These are phyloP conservation scores for Takakia lepidozioides DNA, from an alignment of 225 moss, liverwort and hornwort species.

Conservation along the genomic window DNA sequence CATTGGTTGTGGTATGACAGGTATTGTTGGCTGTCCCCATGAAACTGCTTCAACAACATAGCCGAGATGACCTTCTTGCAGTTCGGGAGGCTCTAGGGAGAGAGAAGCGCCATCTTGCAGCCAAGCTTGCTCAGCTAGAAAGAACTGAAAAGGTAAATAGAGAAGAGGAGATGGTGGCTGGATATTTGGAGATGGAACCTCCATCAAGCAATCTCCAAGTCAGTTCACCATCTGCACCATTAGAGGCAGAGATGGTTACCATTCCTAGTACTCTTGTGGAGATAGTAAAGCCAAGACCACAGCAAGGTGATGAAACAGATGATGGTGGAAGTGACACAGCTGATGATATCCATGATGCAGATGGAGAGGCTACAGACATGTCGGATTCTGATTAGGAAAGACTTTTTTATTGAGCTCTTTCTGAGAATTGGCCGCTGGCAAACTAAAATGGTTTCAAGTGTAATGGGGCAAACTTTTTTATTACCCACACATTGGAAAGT, in stretches of 20 bases:
- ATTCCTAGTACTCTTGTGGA: background rate
- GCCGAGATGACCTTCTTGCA: conserved; percentile 22
- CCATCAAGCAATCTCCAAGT: conserved; percentile 7
- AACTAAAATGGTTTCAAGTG: too few species aligned
- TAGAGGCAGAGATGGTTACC: background rate
- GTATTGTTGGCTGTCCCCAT: conserved; percentile 28
- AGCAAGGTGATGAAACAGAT: conserved; percentile 20
- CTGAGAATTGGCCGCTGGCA: too few species aligned
- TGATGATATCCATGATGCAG: conserved; percentile 16
- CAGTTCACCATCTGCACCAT: conserved; percentile 1
- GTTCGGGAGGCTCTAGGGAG: conserved; percentile 38
- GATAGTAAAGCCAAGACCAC: background rate
- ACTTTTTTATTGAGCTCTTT: too few species aligned
- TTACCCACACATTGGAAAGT: too few species aligned
- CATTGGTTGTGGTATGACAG: too few species aligned
- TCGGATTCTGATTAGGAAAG: conserved; percentile 54
- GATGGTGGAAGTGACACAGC: conserved; percentile 22
- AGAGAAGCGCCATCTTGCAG: conserved; percentile 49
- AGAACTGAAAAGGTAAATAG: conserved; percentile 3
- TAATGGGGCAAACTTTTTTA: too few species aligned
- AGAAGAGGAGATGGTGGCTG: conserved; percentile 5
- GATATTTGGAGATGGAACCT: conserved; percentile 5
- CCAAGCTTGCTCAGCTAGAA: conserved; percentile 44
- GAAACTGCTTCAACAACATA: conserved; percentile 42
- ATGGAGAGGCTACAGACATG: conserved; percentile 58